A percentile compares a stretch with the other conserved stretches of the same genome.
These are phyloP conservation scores for Neurospora tetrasperma DNA, from an alignment of 495 filamentous ascomycete genomes.

Conservation along the genomic window DNA sequence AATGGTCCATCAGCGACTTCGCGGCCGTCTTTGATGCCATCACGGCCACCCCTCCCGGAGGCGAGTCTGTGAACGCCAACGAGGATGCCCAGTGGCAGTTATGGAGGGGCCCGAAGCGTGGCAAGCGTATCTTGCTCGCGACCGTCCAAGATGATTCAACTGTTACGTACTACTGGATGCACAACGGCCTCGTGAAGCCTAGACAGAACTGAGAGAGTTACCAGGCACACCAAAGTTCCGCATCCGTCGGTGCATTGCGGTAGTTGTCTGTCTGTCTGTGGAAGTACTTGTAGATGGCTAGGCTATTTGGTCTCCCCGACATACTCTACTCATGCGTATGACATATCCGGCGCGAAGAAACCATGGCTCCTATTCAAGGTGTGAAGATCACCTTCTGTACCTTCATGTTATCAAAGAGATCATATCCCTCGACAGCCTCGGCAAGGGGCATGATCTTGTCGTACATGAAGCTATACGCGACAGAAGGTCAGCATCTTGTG, in stretches of 20 bases:
- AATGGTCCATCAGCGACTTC: constrained; percentile 68
- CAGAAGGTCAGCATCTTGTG: constrained; percentile 4
- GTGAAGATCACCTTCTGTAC: constrained; percentile 73
- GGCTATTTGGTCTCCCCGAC: neutral
- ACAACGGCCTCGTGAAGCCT: constrained; percentile 93
- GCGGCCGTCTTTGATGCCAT: constrained; percentile 74
- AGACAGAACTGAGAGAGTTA: constrained; percentile 62
- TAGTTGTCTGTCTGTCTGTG: neutral
- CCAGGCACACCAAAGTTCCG: neutral
- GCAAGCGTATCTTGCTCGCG: constrained; percentile 70
- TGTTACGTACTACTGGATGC: constrained; percentile 87
- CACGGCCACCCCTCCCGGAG: constrained; percentile 34
- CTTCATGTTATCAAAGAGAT: constrained; percentile 86
- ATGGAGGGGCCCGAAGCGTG: constrained; percentile 35
- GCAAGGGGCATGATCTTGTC: constrained; percentile 87
- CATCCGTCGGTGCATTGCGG: neutral
- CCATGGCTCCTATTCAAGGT: constrained; percentile 14
- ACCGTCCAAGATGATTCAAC: constrained; percentile 85
- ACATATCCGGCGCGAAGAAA: neutral
- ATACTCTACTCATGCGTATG: neutral
- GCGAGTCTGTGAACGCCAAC: constrained; percentile 9
- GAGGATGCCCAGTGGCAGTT: constrained; percentile 20
- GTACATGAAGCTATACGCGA: constrained; percentile 66
- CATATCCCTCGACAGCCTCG: constrained; percentile 78
- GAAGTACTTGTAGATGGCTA: neutral